phyloP scores from a whole-genome alignment of 2,329 filamentous ascomycete species.

The Pseudocercospora cruenta region DNA sequence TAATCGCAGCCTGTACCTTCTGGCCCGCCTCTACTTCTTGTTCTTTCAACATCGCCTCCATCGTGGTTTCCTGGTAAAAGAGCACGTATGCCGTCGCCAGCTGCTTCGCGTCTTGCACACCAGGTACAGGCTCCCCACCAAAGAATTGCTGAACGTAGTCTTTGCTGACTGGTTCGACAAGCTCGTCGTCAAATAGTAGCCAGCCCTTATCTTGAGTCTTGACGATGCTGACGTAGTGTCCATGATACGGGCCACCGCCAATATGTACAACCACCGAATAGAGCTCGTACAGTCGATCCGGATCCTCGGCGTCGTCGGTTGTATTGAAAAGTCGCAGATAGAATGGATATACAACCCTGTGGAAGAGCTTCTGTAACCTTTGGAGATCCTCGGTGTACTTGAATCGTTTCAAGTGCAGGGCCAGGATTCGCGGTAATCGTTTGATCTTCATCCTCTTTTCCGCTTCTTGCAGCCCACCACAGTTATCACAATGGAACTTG shows the following conservation, averaged over 20 bases:
- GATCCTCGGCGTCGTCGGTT: slow-evolving; percentile 90
- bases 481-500: slow-evolving; percentile 98
- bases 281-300: slow-evolving; percentile 90
- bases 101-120: slow-evolving; percentile 55
- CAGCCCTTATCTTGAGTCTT: slow-evolving; percentile 96
- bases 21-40: slow-evolving; percentile 75
- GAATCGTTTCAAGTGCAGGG: slow-evolving; percentile 93
- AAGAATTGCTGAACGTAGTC: slow-evolving; percentile 97
- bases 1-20: slow-evolving; percentile 49
- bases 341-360: slow-evolving; percentile 95
- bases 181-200: slow-evolving; percentile 96
- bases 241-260: slow-evolving; percentile 93
- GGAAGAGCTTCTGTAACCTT: slow-evolving; percentile 91
- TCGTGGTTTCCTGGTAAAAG: slow-evolving; percentile 91
- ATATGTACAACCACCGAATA: slow-evolving; percentile 98
- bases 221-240: slow-evolving; percentile 96
- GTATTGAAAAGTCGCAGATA: slow-evolving; percentile 97
- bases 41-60: slow-evolving; percentile 71
- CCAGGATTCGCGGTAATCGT: slow-evolving; percentile 84
- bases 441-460: slow-evolving; percentile 99
- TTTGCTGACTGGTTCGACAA: slow-evolving; percentile 97
- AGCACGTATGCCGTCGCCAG: slow-evolving; percentile 94
- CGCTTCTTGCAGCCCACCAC: slow-evolving; percentile 92
- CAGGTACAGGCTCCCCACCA: slow-evolving; percentile 68
- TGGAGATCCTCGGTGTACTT: slow-evolving; percentile 98